Percentiles rank a stretch among this genome's conserved stretches.
Evolutionary conservation across 2,329 filamentous ascomycete genomes (phyloP).

Genomic region (Pseudogymnoascus sp.): DNA sequence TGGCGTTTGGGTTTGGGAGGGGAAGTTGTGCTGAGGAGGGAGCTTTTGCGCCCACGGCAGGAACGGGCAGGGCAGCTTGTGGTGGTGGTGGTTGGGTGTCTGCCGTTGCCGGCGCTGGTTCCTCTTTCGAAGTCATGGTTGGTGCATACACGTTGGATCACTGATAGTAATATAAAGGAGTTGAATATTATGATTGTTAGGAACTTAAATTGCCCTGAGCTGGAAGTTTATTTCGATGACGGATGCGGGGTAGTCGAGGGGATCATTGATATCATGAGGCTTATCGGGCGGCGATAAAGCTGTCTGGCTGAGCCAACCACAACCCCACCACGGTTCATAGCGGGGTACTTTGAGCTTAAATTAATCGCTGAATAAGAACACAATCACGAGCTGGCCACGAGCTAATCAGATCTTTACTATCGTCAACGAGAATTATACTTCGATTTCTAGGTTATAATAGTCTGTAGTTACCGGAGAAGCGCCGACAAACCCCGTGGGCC

Average conservation of each 20-base stretch:
- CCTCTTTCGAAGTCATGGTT: conserved; percentile 27
- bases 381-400: neutral
- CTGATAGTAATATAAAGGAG: neutral
- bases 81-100: conserved; percentile 34
- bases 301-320: conserved; percentile 1
- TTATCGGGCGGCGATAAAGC: conserved; percentile 3
- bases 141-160: neutral
- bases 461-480: neutral
- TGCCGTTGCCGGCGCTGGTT: conserved; percentile 20
- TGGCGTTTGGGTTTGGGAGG: conserved; percentile 43
- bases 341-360: conserved; percentile 5
- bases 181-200: neutral
- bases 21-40: conserved; percentile 46
- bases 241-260: conserved; percentile 6
- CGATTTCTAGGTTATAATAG: neutral
- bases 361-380: neutral
- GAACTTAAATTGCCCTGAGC: neutral
- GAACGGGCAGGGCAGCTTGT: conserved; percentile 23
- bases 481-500: neutral
- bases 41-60: conserved; percentile 47
- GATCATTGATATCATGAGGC: conserved; percentile 2
- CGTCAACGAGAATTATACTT: neutral
- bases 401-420: neutral
- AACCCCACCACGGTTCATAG: neutral
- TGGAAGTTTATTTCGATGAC: neutral